These are phyloP conservation scores for Geotrichum phurueaensis DNA, from an alignment of 1,139 yeast species.

Conservation along the genomic window DNA sequence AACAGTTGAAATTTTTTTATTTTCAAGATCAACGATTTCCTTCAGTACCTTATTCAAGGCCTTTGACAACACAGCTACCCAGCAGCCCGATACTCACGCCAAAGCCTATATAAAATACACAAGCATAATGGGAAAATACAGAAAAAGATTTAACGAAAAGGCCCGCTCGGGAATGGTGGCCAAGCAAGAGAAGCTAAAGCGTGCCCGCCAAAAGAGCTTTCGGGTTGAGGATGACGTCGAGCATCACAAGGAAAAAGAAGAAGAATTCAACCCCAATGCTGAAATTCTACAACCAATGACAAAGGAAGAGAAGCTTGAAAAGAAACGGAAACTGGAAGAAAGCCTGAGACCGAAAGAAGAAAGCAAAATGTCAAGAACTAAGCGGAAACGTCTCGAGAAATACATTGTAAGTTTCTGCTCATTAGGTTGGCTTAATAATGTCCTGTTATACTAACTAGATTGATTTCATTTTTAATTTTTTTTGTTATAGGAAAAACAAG, in stretches of 20 bases:
- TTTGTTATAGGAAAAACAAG: constrained; percentile 63
- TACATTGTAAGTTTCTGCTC: constrained; percentile 34
- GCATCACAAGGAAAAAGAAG: constrained; percentile 26
- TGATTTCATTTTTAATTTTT: not conserved
- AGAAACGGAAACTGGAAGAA: constrained; percentile 62
- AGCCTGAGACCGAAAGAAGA: constrained; percentile 51
- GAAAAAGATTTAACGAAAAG: constrained; percentile 76
- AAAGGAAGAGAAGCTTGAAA: constrained; percentile 51
- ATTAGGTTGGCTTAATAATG: not conserved
- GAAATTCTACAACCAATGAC: constrained; percentile 50
- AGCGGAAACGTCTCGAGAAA: constrained; percentile 55
- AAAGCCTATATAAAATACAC: not conserved
- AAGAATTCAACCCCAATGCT: constrained; percentile 48
- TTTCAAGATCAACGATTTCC: not conserved
- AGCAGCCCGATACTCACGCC: not conserved
- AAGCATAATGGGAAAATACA: constrained; percentile 64
- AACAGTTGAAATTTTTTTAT: constrained; percentile 5
- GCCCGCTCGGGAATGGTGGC: constrained; percentile 82
- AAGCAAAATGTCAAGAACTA: constrained; percentile 62
- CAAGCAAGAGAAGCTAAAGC: constrained; percentile 64
- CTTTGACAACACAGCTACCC: not conserved
- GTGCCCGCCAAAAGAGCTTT: constrained; percentile 62
- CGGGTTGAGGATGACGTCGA: constrained; percentile 37
- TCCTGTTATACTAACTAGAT: constrained; percentile 24
- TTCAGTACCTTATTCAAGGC: not conserved